Conservation (phyloP, 305 asterid species). For the Fraxinus floribunda region DNA sequence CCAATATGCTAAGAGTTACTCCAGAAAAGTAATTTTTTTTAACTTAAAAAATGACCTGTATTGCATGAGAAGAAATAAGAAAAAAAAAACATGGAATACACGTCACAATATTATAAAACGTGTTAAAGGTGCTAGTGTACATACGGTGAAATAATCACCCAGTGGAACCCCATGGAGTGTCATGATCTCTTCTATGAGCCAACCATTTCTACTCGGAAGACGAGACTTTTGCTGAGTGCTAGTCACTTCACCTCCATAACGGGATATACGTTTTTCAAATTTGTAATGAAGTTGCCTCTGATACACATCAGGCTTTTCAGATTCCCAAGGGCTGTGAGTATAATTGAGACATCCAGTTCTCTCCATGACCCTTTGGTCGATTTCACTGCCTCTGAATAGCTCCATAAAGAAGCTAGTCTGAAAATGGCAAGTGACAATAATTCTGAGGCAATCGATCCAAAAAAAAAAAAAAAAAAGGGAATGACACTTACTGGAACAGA, state of each 20-base stretch:
- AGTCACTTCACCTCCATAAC: conserved; percentile 87
- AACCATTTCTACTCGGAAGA: conserved; percentile 57
- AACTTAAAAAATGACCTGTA: background rate
- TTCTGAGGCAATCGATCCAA: background rate
- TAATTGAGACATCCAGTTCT: conserved; percentile 81
- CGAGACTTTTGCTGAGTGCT: conserved; percentile 92
- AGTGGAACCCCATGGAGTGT: conserved; percentile 94
- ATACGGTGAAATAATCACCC: conserved; percentile 87
- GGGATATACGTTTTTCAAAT: conserved; percentile 72
- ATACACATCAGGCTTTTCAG: conserved; percentile 78
- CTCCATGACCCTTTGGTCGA: conserved; percentile 84
- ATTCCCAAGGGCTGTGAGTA: conserved; percentile 83
- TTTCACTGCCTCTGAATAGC: conserved; percentile 76
- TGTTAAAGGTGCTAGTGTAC: conserved; percentile 12
- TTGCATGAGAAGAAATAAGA: background rate
- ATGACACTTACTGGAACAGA: conserved; percentile 74
- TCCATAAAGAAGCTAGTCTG: conserved; percentile 90
- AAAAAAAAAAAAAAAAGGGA: background rate
- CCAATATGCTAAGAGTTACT: background rate
- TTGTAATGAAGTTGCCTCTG: conserved; percentile 90
- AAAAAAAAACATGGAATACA: background rate
- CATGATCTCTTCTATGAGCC: conserved; percentile 96
- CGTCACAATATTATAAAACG: background rate
- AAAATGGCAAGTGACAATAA: conserved; percentile 21
- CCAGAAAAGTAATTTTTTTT: background rate